These are phyloP conservation scores for Candida tallmaniae DNA, from an alignment of 805 yeast genomes.

Conservation along the genomic window DNA sequence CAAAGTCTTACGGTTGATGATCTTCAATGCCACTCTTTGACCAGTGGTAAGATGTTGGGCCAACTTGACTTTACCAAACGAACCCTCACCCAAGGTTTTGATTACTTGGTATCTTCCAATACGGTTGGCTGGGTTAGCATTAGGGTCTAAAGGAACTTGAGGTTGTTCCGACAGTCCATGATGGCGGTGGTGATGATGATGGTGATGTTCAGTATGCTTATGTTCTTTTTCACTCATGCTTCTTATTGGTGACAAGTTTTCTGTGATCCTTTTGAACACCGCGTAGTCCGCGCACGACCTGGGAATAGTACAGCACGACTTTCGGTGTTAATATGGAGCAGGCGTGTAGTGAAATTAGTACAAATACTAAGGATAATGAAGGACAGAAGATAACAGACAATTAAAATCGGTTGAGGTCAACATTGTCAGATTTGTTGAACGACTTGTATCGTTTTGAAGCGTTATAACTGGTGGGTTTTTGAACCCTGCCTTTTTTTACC, in stretches of 20 bases:
- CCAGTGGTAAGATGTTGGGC: constrained; percentile 89
- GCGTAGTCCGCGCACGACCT: background rate
- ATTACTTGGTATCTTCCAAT: constrained; percentile 93
- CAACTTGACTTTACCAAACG: constrained; percentile 92
- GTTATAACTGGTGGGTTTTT: constrained; percentile 1
- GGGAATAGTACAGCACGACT: too few relatives aligned
- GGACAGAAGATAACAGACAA: too few relatives aligned
- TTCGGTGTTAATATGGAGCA: too few relatives aligned
- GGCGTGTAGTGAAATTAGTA: too few relatives aligned
- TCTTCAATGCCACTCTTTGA: constrained; percentile 87
- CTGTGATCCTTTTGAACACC: too few relatives aligned
- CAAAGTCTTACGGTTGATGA: constrained; percentile 85
- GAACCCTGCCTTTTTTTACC: background rate
- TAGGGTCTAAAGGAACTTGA: constrained; percentile 16
- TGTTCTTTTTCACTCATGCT: constrained; percentile 9
- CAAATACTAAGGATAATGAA: too few relatives aligned
- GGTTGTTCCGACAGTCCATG: constrained; percentile 8
- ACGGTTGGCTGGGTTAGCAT: constrained; percentile 37
- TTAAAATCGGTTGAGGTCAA: constrained; percentile 5
- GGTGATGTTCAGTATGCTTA: constrained; percentile 3
- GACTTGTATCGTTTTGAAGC: constrained; percentile 5
- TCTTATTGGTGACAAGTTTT: background rate
- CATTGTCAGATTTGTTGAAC: background rate
- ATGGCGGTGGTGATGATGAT: constrained; percentile 7
- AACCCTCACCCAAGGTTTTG: constrained; percentile 92